Evolutionary conservation across 305 asterid genomes (phyloP).

Genomic region (Solanum hybrid): DNA sequence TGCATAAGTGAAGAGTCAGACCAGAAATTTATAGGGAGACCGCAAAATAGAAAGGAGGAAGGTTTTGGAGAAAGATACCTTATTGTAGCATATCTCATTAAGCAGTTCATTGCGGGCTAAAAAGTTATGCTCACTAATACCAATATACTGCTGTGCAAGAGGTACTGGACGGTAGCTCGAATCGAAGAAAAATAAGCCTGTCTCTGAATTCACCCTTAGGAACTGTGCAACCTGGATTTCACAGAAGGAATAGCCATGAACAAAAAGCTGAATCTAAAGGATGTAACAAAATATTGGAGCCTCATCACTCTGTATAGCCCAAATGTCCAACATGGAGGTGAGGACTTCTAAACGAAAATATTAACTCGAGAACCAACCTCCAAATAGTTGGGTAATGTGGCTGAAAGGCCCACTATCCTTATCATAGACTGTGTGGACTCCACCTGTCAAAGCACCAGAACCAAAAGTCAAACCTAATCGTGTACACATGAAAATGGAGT

Average conservation of each 20-base stretch:
- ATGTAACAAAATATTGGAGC: background rate
- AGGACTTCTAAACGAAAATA: conserved; percentile 8
- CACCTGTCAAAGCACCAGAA: conserved; percentile 47
- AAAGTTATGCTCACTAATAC: conserved; percentile 74
- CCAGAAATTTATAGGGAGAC: background rate
- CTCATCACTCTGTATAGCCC: background rate
- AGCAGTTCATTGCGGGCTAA: conserved; percentile 70
- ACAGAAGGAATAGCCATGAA: conserved; percentile 13
- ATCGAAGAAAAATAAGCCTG: conserved; percentile 91
- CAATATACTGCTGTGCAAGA: conserved; percentile 93
- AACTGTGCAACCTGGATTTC: conserved; percentile 83
- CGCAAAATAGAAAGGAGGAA: conserved; percentile 9
- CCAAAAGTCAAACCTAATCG: background rate
- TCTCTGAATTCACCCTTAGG: conserved; percentile 87
- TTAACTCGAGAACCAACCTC: conserved; percentile 51
- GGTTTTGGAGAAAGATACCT: conserved; percentile 38
- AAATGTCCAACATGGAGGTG: background rate
- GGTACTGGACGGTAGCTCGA: conserved; percentile 97
- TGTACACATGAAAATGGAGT: background rate
- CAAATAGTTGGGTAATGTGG: conserved; percentile 90
- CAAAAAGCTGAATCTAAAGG: background rate
- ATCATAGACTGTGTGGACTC: conserved; percentile 98
- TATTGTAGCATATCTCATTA: conserved; percentile 86
- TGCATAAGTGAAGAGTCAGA: conserved; percentile 16
- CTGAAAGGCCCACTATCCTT: conserved; percentile 98